Base-by-base conservation (phyloP, 108 stramenopile species). In the Nannochloropsis granulata region DNA sequence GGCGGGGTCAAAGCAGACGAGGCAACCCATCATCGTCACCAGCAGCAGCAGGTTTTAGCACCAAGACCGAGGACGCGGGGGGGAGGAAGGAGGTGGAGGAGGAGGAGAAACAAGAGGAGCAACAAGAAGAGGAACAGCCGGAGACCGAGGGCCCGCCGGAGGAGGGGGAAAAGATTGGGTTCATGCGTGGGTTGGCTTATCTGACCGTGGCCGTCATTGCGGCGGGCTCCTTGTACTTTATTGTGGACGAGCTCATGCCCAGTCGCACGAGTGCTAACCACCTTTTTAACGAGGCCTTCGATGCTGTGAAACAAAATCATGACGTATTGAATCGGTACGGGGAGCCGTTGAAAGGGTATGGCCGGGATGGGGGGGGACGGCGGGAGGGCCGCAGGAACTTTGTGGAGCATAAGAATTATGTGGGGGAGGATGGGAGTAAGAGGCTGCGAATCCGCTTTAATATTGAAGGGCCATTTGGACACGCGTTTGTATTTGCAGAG, bases 321-420 rank as follows among this genome's bases (percentile, higher is more conserved):
- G 90, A 95, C 84, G 94, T 96, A 43, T 83, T 85, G 45, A 92
- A 92, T 43, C 92, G 92, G 45, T 98, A 93, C 88, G 97, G 97
- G 19, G 93, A 94, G 12, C 82, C 86, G 0, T 83, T 98, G 85
- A 96, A 96, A 87, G 95, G 90, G n/a, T 98, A 96, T 88, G 97
- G 97, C 10, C 90, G 94, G 43, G 97, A 96, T 92, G 93, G 94
- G 83, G 94, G 95, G 82, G 95, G 95, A 12, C 94, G 94, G 86
- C 95, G 95, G 13, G 97, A 96, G 87, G 97, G 97, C 25, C 92
- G 97, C 13, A 91, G 97, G 13, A 96, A 96, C 86, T 96, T 96
- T 85, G 92, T 98, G 44, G 95, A 98, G 86, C 95, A 96, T 89
- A 94, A 95, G 34, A 90, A 95, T 81, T 95, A 96, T 88, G 89